Base-by-base conservation (phyloP, 192 early-diverging fungal genomes). In the Allomyces arbusculus region DNA sequence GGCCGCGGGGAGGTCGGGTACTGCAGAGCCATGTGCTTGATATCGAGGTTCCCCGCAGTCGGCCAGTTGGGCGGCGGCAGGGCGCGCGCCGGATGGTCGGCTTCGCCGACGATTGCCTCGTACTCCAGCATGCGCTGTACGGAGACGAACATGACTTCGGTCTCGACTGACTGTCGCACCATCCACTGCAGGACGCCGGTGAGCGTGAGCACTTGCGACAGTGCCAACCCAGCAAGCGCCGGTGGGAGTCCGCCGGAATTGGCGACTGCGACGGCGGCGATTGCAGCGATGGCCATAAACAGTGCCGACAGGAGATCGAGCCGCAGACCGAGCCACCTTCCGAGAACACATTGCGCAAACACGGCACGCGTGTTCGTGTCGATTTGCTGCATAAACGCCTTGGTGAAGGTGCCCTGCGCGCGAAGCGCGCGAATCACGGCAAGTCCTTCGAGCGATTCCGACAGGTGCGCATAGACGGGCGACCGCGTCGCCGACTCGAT, bases 81-180 rank as follows among this genome's bases (percentile, higher is more conserved):
- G 58, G 10, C 69, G 67, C 0, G 69, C 64, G 62, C 67, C 62
- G 67, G 63, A 45, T 63, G 68, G 63, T 63, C 63, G 26, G 70
- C 61, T 61, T 72, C 80, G 66, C 44, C 65, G 23, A 65, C 73
- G 16, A 83, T 68, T 25, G 67, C 68, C 0, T 76, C 76, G 73
- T 85, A 84, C 66, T 83, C 84, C 23, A 84, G 69, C 64, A 87
- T 77, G 23, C 87, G 75, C 69, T 89, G 86, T 33, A 84, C 84
- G 0, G 79, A 79, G 16, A 79, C 73, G 78, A 84, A 82, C 62
- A 70, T 44, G 40, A 79, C 80, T 50, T 82, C 78, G 16, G 85
- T 70, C 61, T 72, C 69, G 10, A 81, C 77, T 58, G 76, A 78
- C 63, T 78, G 76, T 5, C 86, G 74, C 10, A 87, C 75, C 50